Conservation (phyloP, 768 basidiomycete species). For the Tephrocybe rancida region DNA sequence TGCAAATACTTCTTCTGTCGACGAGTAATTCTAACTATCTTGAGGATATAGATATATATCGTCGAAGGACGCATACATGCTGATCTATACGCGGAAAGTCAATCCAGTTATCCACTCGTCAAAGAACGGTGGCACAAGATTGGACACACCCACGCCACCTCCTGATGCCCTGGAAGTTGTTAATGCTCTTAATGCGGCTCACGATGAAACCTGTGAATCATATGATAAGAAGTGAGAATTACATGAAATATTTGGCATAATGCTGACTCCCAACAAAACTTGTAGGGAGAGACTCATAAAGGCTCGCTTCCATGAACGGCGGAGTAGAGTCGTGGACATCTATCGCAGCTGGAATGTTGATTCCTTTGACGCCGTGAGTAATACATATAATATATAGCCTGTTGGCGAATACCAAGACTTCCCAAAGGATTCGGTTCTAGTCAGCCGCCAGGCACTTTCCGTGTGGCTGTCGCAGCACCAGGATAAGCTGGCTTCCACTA, state of each 20-base stretch:
- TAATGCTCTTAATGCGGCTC: constrained; percentile 51
- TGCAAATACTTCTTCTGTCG: not conserved
- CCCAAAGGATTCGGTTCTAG: constrained; percentile 59
- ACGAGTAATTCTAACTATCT: not conserved
- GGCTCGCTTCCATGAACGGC: constrained; percentile 48
- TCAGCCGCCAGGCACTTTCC: constrained; percentile 62
- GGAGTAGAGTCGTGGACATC: constrained; percentile 58
- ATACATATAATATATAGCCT: not conserved
- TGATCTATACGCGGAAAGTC: constrained; percentile 73
- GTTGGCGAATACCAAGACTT: not conserved
- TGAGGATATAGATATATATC: constrained; percentile 47
- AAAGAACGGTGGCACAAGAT: not conserved
- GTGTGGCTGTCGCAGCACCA: constrained; percentile 56
- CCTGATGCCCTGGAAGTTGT: constrained; percentile 56
- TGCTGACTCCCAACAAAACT: not conserved
- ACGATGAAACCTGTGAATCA: constrained; percentile 53
- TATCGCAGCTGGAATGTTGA: constrained; percentile 64
- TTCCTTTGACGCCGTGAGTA: constrained; percentile 48
- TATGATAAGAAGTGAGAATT: constrained; percentile 48
- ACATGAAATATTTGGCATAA: not conserved
- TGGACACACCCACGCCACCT: constrained; percentile 43
- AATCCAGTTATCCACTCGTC: not conserved
- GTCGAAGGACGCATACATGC: constrained; percentile 94
- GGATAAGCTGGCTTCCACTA: constrained; percentile 20
- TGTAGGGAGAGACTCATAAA: constrained; percentile 45